Evolutionary conservation across 768 basidiomycete species (phyloP).

Genomic region (Pleurotus cornucopiae): DNA sequence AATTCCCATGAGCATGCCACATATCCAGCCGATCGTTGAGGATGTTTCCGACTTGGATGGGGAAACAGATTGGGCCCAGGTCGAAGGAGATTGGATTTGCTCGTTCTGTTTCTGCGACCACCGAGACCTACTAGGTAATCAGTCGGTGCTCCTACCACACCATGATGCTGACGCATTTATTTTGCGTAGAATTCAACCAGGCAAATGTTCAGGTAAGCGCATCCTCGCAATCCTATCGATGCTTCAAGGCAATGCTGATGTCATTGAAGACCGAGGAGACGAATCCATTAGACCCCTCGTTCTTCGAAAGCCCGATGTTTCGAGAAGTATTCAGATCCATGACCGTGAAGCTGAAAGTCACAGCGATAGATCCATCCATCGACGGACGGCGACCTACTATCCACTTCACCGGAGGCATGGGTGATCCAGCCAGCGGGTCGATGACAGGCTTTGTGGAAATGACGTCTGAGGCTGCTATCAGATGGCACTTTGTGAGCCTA

Average conservation of each 20-base stretch:
- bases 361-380: slow-evolving; percentile 29
- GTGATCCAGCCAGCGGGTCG: slow-evolving; percentile 34
- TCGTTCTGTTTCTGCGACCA: slow-evolving; percentile 72
- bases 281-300: slow-evolving; percentile 32
- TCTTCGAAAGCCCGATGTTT: slow-evolving; percentile 50
- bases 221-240: too few species aligned
- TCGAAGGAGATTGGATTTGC: slow-evolving; percentile 56
- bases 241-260: neutral
- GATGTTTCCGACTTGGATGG: slow-evolving; percentile 29
- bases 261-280: slow-evolving; percentile 21
- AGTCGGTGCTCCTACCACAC: neutral
- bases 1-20: slow-evolving; percentile 48
- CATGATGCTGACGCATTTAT: neutral
- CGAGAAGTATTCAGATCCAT: slow-evolving; percentile 49
- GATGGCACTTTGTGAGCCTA: slow-evolving; percentile 60
- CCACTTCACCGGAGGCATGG: slow-evolving; percentile 48
- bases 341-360: slow-evolving; percentile 40
- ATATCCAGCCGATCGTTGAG: slow-evolving; percentile 47
- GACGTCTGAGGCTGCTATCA: slow-evolving; percentile 52
- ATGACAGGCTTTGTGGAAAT: slow-evolving; percentile 54
- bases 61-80: slow-evolving; percentile 52
- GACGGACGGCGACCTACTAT: slow-evolving; percentile 52
- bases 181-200: slow-evolving; percentile 44
- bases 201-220: neutral
- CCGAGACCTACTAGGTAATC: slow-evolving; percentile 56